Conservation (phyloP, 176 grass and related monocot species). For the Carex littledalei region DNA sequence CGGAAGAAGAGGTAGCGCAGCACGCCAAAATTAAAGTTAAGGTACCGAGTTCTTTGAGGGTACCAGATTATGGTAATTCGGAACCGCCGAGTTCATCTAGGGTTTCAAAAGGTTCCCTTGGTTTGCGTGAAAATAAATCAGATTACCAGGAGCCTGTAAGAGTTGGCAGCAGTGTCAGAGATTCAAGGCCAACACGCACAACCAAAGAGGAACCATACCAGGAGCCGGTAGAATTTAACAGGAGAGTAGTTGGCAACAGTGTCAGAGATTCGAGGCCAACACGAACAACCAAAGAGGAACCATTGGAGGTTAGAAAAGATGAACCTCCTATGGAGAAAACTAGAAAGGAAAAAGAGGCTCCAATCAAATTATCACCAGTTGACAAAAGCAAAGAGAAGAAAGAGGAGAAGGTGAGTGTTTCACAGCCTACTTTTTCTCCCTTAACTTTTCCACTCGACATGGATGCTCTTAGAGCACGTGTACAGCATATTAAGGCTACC, state of each 20-base stretch:
- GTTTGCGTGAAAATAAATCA: neutral
- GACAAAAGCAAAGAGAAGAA: neutral
- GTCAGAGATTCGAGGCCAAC: no score
- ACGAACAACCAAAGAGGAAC: neutral
- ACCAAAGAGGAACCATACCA: no score
- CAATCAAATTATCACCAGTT: neutral
- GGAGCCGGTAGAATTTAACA: neutral
- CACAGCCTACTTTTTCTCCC: neutral
- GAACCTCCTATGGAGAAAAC: neutral
- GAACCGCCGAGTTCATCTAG: neutral
- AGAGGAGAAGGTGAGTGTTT: neutral
- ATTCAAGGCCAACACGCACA: no score
- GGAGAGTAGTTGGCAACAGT: neutral
- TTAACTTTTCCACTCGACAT: conserved; percentile 3
- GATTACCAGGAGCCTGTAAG: neutral
- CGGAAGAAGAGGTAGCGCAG: neutral
- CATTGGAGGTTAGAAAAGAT: neutral
- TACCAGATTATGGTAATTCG: neutral
- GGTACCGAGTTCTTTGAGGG: neutral
- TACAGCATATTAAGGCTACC: neutral
- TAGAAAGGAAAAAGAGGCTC: neutral
- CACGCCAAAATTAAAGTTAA: neutral
- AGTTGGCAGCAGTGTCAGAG: no score
- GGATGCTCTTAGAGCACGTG: neutral
- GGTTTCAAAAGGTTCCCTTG: neutral